Base-by-base conservation (phyloP, 208 protist species). In the Angomonas desouzai region DNA sequence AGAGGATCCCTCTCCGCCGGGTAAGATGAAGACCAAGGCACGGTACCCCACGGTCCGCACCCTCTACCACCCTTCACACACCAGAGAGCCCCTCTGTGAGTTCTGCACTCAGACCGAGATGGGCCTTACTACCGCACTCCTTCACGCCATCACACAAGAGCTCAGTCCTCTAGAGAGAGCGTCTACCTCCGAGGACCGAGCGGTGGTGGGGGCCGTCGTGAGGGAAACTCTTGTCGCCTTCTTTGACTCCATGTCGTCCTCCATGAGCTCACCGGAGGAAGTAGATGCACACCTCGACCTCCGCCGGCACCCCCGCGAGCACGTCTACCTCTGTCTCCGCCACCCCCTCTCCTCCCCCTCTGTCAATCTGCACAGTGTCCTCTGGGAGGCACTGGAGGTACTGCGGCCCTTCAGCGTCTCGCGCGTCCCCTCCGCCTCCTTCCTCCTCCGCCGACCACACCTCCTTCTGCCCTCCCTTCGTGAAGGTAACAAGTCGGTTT, bases 371-470 rank as follows among this genome's bases (percentile, higher is more conserved):
- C 79, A 89, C 47, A 33, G 22, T 20, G 59, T 92, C 56, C 83
- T 83, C 28, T 88, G 77, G 74, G 87, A 93, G 59, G 77, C 68
- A 30, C 63, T 83, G 34, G 78, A 81, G 11, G 76, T 76, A 28
- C 70, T 80, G 57, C 68, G 68, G 9, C 38, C 53, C 22, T 70
- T 68, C 11, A 89, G 76, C 62, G 55, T 62, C 23, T 79, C 87
- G 10, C 80, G 87, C 32, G 70, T 86, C 49, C 69, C 77, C 0
- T 74, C 69, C 11, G 32, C 47, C 23, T 51, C n/a, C 3, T n/a
- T 18, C 58, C 45, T 18, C 27, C 45, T 25, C 48, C 16, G 30
- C 43, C 9, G 48, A 32, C 16, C 27, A 30, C 33, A 34, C 23
- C 13, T 23, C 28, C 56, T n/a, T n/a, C 23, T 32, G 2, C 13